Base-by-base conservation (phyloP, 2,329 filamentous ascomycete genomes). In the Botrytis medusae region DNA sequence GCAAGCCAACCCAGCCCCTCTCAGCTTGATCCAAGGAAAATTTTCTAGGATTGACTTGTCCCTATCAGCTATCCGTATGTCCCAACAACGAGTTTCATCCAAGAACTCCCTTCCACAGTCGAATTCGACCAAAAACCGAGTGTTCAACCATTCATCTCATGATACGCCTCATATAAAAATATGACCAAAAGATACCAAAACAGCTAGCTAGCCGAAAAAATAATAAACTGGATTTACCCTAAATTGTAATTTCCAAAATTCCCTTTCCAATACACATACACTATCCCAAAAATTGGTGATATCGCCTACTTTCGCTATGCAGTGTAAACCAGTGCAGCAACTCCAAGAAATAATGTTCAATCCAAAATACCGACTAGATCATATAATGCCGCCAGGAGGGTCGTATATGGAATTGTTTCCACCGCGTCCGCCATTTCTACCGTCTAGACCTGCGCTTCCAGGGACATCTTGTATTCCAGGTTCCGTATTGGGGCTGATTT, bases 391-490 rank as follows among this genome's bases (percentile, higher is more conserved):
- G 40, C 80, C 80, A 60, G 80, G 80, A 48, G 79, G 79, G 74
- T 80, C 78, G 62, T 79, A 79, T 65, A 70, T 73, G 64, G 75
- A 63, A 67, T 69, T 59, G 48, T 75, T 74, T 57, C 71, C 63
- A 68, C 76, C 76, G 72, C 76, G 71, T 40, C 75, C 70, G 25
- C 65, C 68, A 63, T 74, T 74, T 72, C 79, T 76, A 46, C 72
- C 72, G 34, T 77, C 74, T 37, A 76, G 63, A 40, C 72, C 72
- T 34, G 72, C 72, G 37, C 72, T 73, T 44, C 72, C 72, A 34
- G 72, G 72, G 22, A 84, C 82, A 78, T 84, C 83, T 71, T 86
- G 77, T 51, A 84, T 78, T 22, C 71, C 71, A 34, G 71, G 71
- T 72, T 83, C 83, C 18, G 82, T 64, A 71, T 76, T 74, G 32